Base-by-base conservation (phyloP, 495 filamentous ascomycete species). In the Aspergillus wentii region DNA sequence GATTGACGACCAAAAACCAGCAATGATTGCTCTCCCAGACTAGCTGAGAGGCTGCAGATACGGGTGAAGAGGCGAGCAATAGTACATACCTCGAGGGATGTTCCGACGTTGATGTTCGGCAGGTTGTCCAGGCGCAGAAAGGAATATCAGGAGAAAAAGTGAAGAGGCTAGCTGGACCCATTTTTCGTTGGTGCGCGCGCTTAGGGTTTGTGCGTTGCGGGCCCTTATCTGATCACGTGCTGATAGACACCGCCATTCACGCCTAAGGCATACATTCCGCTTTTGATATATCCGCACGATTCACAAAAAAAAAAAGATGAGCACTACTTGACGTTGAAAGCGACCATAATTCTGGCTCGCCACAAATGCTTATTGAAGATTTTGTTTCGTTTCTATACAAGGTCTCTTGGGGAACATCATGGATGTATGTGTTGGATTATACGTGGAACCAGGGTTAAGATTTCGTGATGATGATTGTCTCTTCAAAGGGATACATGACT, bases 11-110 rank as follows among this genome's bases (percentile, higher is more conserved):
- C 48, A 36, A 31, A 38, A 18, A 33, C 40, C 39, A 52, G 48
- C 17, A 34, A 59, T 61, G 68, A 71, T 71, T 70, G 58, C 64
- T 64, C 55, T 45, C 60, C 62, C 67, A 67, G 67, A 65, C 68
- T 72, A 68, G 64, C 62, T 69, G 57, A 46, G 54, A 65, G 63
- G 59, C 65, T 61, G 62, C 44, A 57, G 40, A 52, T 43, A 36
- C 44, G 47, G 38, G 35, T 34, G 35, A 29, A 34, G 33, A 15
- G 17, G n/a, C n/a, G n/a, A 32, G 41, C 41, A 33, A 42, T 51
- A 38, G 48, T 59, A 68, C 68, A 68, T 72, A 72, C 68, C 68
- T 72, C 68, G 60, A 62, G 46, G 30, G 48, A 44, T 49, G 48
- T 50, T 51, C 53, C 47, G 54, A 53, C 41, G 49, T 37, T 48